These are phyloP conservation scores for Chlamydomonas applanata DNA, from an alignment of 139 green algal species.

Conservation along the genomic window DNA sequence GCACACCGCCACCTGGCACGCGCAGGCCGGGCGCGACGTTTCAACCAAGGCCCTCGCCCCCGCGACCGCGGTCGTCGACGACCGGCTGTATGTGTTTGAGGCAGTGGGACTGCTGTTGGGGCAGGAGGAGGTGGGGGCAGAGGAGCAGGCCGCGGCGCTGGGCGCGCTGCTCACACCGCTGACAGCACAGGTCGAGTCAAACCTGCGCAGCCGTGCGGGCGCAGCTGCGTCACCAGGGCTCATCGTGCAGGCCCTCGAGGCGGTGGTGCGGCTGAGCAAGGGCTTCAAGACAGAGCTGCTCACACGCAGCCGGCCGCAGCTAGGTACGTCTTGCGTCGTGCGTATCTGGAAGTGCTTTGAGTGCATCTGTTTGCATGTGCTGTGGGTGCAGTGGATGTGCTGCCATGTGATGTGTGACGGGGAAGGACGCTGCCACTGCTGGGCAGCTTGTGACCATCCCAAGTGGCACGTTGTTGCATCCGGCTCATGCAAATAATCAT, in stretches of 20 bases:
- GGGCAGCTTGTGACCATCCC: too few relatives aligned
- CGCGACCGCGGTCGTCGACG: constrained; percentile 49
- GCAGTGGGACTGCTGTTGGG: constrained; percentile 80
- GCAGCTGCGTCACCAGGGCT: constrained; percentile 12
- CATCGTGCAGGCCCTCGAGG: constrained; percentile 70
- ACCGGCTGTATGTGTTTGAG: constrained; percentile 89
- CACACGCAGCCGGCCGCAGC: constrained; percentile 52
- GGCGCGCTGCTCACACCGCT: constrained; percentile 65
- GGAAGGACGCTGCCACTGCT: too few relatives aligned
- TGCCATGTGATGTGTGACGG: neutral
- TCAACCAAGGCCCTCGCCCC: constrained; percentile 16
- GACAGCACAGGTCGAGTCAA: constrained; percentile 49
- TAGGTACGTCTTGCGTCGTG: constrained; percentile 42
- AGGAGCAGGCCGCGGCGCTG: constrained; percentile 65
- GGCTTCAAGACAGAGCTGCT: constrained; percentile 69
- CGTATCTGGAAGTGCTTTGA: too few relatives aligned
- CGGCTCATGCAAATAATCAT: too few relatives aligned
- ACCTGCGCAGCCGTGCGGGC: neutral
- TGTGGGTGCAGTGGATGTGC: neutral
- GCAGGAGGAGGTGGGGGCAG: constrained; percentile 64
- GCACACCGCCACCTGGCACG: neutral
- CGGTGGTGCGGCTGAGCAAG: constrained; percentile 71
- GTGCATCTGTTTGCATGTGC: too few relatives aligned
- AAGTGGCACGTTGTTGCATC: too few relatives aligned
- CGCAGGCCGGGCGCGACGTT: constrained; percentile 4